These are phyloP conservation scores for Yarrowia sp. DNA, from an alignment of 805 yeast genomes.

Conservation along the genomic window DNA sequence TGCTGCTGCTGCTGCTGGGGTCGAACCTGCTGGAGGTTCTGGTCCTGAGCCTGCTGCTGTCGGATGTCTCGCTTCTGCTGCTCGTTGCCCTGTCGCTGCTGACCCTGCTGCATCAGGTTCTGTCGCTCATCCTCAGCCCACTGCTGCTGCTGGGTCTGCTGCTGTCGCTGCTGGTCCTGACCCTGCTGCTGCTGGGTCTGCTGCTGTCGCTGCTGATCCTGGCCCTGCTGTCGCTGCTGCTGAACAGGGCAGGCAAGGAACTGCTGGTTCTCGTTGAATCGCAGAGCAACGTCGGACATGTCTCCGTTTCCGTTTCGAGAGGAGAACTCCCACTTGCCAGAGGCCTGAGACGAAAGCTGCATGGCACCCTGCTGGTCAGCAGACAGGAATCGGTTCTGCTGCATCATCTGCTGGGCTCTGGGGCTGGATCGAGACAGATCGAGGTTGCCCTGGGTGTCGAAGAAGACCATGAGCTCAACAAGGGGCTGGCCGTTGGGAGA, in stretches of 20 bases:
- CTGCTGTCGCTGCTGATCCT: neutral
- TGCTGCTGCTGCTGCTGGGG: neutral
- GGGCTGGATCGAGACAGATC: neutral
- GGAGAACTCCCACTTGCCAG: conserved; percentile 4
- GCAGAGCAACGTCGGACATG: conserved; percentile 5
- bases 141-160: conserved; percentile 18
- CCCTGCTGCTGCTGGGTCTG: conserved; percentile 2
- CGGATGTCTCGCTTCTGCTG: neutral
- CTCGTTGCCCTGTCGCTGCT: conserved; percentile 24
- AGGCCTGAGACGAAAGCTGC: neutral
- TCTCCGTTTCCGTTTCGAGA: neutral
- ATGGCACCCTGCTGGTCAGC: neutral
- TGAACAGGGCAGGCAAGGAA: conserved; percentile 18
- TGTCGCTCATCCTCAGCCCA: neutral
- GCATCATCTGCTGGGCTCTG: neutral
- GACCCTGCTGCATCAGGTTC: conserved; percentile 4
- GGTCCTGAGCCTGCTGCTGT: conserved; percentile 12
- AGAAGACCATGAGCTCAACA: conserved; percentile 1
- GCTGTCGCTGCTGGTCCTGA: conserved; percentile 27
- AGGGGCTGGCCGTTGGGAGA: neutral
- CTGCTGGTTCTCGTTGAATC: conserved; percentile 11
- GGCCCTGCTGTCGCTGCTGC: conserved; percentile 13
- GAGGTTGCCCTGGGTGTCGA: conserved; percentile 13
- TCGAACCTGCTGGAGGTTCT: neutral
- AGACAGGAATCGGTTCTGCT: neutral